Conservation (phyloP, 139 green algal genomes). For the Chlorella sorokiniana region DNA sequence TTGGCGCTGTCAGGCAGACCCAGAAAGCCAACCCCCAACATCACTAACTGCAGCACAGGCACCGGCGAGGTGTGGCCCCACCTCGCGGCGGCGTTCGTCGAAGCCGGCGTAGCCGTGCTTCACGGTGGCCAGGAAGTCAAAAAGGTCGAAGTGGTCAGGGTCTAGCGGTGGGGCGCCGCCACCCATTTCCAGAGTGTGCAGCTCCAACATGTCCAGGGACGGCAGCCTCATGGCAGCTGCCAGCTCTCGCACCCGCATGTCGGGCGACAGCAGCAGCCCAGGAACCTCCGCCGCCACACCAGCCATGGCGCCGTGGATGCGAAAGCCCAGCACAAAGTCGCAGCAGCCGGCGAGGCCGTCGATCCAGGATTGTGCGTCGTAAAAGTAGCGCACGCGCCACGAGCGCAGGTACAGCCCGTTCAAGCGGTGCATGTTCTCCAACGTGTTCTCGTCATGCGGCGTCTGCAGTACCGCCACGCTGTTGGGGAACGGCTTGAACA, state of each 20-base stretch:
- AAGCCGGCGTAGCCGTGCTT: background rate
- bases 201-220: background rate
- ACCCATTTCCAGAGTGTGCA: background rate
- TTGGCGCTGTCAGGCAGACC: no score
- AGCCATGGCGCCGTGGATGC: no score
- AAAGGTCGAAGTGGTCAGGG: background rate
- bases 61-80: no score
- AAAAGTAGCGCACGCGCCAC: background rate
- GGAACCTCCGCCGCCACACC: background rate
- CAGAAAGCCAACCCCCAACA: no score
- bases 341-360: background rate
- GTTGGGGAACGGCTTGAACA: background rate
- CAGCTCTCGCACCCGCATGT: background rate
- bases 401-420: background rate
- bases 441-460: background rate
- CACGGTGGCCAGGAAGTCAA: background rate
- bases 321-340: background rate
- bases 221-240: background rate
- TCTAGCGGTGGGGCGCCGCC: background rate
- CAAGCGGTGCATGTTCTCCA: background rate
- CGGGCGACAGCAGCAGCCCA: background rate
- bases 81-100: background rate
- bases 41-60: no score
- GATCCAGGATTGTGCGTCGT: background rate
- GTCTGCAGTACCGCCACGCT: background rate